Conservation (phyloP, 257 asterid species). For the Ilex aquifolium region DNA sequence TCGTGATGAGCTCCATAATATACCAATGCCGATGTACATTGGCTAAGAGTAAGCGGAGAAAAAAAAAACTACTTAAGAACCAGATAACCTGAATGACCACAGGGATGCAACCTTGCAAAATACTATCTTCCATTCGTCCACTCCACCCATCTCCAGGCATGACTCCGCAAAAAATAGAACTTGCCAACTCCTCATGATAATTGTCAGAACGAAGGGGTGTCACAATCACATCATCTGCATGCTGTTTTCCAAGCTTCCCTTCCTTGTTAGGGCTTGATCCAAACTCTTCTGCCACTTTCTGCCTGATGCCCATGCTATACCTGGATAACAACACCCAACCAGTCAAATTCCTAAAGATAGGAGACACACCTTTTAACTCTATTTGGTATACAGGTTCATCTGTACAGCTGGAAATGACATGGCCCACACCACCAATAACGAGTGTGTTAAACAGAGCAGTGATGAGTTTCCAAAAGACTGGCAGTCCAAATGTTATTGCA, state of each 20-base stretch:
- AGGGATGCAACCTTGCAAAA: constrained; percentile 93
- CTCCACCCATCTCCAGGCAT: constrained; percentile 99
- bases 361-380: no score
- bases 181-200: constrained; percentile 71
- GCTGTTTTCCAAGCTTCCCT: constrained; percentile 90
- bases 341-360: neutral
- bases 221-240: constrained; percentile 68
- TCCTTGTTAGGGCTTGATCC: constrained; percentile 79
- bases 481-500: constrained; percentile 1
- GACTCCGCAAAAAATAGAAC: constrained; percentile 82
- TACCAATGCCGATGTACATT: neutral
- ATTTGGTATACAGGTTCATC: no score
- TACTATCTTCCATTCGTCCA: constrained; percentile 97
- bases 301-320: constrained; percentile 99
- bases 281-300: constrained; percentile 86
- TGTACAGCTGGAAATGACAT: no score
- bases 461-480: no score
- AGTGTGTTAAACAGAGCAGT: no score
- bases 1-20: neutral
- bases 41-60: neutral
- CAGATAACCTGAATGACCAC: constrained; percentile 75
- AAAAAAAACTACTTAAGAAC: neutral
- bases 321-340: constrained; percentile 33
- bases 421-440: no score
- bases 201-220: constrained; percentile 60